Conservation (phyloP, 2,329 filamentous ascomycete genomes). For the Phialemoniopsis sp. region DNA sequence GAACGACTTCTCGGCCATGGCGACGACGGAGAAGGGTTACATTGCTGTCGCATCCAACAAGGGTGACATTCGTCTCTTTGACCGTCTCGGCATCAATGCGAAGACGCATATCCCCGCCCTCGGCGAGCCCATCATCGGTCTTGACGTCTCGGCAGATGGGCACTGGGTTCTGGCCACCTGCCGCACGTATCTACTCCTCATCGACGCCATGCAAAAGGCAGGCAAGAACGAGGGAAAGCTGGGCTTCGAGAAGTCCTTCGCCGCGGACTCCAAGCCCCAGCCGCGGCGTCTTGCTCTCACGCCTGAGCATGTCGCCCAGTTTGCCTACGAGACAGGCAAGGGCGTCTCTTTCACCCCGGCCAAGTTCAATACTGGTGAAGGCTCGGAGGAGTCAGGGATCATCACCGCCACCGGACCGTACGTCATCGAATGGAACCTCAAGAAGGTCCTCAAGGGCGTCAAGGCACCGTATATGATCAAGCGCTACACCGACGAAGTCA, state of each 20-base stretch:
- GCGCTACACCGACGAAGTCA: slow-evolving; percentile 90
- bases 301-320: slow-evolving; percentile 91
- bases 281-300: slow-evolving; percentile 85
- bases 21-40: slow-evolving; percentile 94
- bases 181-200: slow-evolving; percentile 87
- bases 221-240: slow-evolving; percentile 97
- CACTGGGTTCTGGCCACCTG: slow-evolving; percentile 95
- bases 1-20: slow-evolving; percentile 93
- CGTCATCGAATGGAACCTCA: slow-evolving; percentile 93
- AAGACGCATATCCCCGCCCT: slow-evolving; percentile 96
- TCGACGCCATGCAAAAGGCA: slow-evolving; percentile 84
- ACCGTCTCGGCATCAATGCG: slow-evolving; percentile 91
- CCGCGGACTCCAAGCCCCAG: slow-evolving; percentile 89
- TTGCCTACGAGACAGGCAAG: slow-evolving; percentile 91
- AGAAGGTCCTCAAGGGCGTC: slow-evolving; percentile 76
- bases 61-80: slow-evolving; percentile 93
- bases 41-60: slow-evolving; percentile 97
- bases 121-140: slow-evolving; percentile 88
- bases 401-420: slow-evolving; percentile 96
- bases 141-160: slow-evolving; percentile 93
- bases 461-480: slow-evolving; percentile 96
- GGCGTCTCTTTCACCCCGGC: slow-evolving; percentile 85
- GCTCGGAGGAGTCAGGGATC: slow-evolving; percentile 82
- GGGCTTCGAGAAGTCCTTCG: slow-evolving; percentile 92
- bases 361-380: slow-evolving; percentile 87